Evolutionary conservation across 768 basidiomycete species (phyloP).

Genomic region (Gloeostereum incarnatum): DNA sequence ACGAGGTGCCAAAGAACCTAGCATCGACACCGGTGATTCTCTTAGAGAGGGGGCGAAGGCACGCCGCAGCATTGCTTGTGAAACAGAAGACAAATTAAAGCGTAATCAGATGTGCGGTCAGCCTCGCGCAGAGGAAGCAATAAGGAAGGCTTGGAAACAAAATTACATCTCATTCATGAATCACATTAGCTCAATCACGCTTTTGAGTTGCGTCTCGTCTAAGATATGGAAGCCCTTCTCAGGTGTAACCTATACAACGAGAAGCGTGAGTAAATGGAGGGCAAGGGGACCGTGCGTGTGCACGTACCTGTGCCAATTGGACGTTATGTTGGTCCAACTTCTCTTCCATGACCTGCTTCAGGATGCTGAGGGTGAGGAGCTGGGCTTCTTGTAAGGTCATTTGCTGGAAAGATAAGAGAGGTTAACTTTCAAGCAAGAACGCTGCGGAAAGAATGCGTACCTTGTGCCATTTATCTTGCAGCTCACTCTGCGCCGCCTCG

Average conservation of each 20-base stretch:
- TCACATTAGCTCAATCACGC: conserved; percentile 80
- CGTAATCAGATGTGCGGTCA: too few species aligned
- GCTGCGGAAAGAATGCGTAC: conserved; percentile 27
- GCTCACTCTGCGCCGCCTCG: conserved; percentile 93
- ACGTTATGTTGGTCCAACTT: conserved; percentile 99
- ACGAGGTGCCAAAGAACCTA: too few species aligned
- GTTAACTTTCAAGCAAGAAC: neutral
- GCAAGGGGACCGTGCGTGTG: conserved; percentile 2
- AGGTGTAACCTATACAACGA: conserved; percentile 56
- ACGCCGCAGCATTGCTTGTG: too few species aligned
- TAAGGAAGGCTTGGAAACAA: too few species aligned
- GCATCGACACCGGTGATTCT: too few species aligned
- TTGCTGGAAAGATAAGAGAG: conserved; percentile 42
- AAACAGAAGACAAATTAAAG: too few species aligned
- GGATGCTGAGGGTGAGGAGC: conserved; percentile 71
- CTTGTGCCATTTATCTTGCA: conserved; percentile 96
- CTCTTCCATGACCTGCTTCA: conserved; percentile 99
- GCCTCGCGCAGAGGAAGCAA: too few species aligned
- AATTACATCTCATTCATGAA: too few species aligned
- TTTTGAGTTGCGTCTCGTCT: conserved; percentile 71
- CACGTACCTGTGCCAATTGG: conserved; percentile 82
- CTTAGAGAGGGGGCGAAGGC: too few species aligned
- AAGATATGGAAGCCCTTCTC: conserved; percentile 85
- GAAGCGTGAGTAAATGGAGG: neutral
- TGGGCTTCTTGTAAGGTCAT: conserved; percentile 90